phyloP scores from a whole-genome alignment of 805 yeast species.

The Candida piceae region DNA sequence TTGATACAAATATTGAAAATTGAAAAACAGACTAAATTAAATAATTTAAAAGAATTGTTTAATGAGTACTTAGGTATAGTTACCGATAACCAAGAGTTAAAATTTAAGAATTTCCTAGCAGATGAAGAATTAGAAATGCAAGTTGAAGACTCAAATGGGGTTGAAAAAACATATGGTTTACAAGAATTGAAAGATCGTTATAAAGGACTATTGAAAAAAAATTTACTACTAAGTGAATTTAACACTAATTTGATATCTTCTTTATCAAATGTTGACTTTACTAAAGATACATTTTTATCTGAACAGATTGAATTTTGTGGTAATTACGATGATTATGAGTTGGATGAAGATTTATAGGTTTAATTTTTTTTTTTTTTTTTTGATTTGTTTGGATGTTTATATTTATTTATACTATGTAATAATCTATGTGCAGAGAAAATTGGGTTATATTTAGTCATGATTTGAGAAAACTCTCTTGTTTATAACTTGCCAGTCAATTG shows the following conservation, averaged over 20 bases:
- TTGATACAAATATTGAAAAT: not conserved
- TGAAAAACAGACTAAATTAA: constrained; percentile 1
- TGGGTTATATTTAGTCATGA: constrained; percentile 6
- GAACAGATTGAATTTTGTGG: constrained; percentile 28
- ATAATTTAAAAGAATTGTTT: constrained; percentile 6
- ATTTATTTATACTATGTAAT: too few relatives aligned
- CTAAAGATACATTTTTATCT: constrained; percentile 23
- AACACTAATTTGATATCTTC: constrained; percentile 31
- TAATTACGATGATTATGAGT: constrained; percentile 25
- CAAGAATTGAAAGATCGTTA: constrained; percentile 12
- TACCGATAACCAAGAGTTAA: constrained; percentile 13
- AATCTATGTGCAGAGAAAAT: too few relatives aligned
- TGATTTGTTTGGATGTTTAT: too few relatives aligned
- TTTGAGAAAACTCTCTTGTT: constrained; percentile 35
- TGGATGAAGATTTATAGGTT: constrained; percentile 15
- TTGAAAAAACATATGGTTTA: too few relatives aligned
- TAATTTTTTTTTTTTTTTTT: too few relatives aligned
- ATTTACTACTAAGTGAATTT: constrained; percentile 24
- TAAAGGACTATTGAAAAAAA: constrained; percentile 15
- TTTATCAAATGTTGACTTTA: constrained; percentile 29
- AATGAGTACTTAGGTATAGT: constrained; percentile 8
- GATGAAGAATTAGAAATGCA: constrained; percentile 7
- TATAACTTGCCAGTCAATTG: constrained; percentile 81
- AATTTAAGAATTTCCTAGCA: constrained; percentile 9
- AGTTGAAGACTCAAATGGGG: constrained; percentile 3